These are phyloP conservation scores for Xylariales sp. DNA, from an alignment of 2,329 filamentous ascomycete species.

Conservation along the genomic window DNA sequence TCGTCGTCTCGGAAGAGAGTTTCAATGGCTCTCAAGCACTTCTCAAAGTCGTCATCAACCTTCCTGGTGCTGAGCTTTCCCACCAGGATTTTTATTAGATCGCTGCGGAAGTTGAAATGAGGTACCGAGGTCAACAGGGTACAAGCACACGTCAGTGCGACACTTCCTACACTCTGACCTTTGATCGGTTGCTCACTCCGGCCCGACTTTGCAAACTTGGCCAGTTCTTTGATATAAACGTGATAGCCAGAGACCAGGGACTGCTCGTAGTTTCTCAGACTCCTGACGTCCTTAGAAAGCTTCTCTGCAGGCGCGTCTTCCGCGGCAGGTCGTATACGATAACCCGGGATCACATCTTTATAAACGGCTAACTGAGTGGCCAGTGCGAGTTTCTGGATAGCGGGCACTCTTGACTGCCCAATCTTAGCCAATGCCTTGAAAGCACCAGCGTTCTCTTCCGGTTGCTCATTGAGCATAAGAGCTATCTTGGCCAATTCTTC, in stretches of 20 bases:
- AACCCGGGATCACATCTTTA: constrained; percentile 94
- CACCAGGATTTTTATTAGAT: constrained; percentile 83
- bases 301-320: constrained; percentile 75
- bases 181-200: constrained; percentile 30
- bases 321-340: constrained; percentile 78
- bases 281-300: constrained; percentile 86
- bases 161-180: constrained; percentile 54
- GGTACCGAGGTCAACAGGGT: constrained; percentile 76
- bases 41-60: constrained; percentile 70
- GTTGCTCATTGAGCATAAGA: constrained; percentile 78
- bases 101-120: constrained; percentile 94
- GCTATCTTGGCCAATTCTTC: constrained; percentile 88
- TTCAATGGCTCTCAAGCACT: constrained; percentile 74
- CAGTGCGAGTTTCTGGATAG: constrained; percentile 80
- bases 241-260: constrained; percentile 82
- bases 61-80: constrained; percentile 72
- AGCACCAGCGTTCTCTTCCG: constrained; percentile 79
- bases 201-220: constrained; percentile 57
- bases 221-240: constrained; percentile 72
- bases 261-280: constrained; percentile 80
- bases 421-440: constrained; percentile 77
- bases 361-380: constrained; percentile 86
- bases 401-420: constrained; percentile 62
- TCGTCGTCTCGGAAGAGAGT: constrained; percentile 82
- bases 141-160: constrained; percentile 84